phyloP scores from a whole-genome alignment of 768 basidiomycete genomes.

The Vishniacozyma victoriae region DNA sequence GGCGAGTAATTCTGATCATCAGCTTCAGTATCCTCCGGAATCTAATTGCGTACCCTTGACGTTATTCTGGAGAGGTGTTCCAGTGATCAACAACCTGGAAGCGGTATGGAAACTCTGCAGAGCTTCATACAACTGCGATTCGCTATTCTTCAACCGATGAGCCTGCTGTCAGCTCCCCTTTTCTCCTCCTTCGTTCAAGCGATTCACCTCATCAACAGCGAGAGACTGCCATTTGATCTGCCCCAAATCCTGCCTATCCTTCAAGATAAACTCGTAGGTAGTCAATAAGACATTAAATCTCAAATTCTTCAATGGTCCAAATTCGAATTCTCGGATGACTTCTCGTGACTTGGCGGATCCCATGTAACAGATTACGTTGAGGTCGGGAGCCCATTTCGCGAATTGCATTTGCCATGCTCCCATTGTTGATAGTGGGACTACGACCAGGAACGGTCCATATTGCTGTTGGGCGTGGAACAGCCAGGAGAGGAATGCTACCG shows the following conservation, averaged over 20 bases:
- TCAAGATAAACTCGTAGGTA: slow-evolving; percentile 89
- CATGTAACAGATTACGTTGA: slow-evolving; percentile 95
- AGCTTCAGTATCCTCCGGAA: not conserved
- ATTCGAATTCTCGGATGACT: slow-evolving; percentile 87
- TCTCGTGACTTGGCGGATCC: slow-evolving; percentile 81
- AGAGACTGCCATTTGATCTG: slow-evolving; percentile 97
- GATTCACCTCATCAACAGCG: slow-evolving; percentile 83
- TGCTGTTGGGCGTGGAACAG: slow-evolving; percentile 87
- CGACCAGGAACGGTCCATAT: slow-evolving; percentile 94
- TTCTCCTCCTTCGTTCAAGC: slow-evolving; percentile 1
- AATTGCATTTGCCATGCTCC: slow-evolving; percentile 98
- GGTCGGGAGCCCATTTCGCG: slow-evolving; percentile 85
- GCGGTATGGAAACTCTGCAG: slow-evolving; percentile 80
- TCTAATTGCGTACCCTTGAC: slow-evolving; percentile 72
- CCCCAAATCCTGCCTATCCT: slow-evolving; percentile 79
- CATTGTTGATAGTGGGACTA: slow-evolving; percentile 95
- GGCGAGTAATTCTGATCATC: slow-evolving; percentile 70
- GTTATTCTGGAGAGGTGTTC: slow-evolving; percentile 97
- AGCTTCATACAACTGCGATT: slow-evolving; percentile 94
- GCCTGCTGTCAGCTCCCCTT: slow-evolving; percentile 54
- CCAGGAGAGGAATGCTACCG: slow-evolving; percentile 87
- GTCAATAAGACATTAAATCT: slow-evolving; percentile 97
- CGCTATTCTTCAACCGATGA: slow-evolving; percentile 95
- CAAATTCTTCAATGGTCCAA: slow-evolving; percentile 75
- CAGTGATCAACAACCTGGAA: slow-evolving; percentile 92